Base-by-base conservation (phyloP, 176 grass and related monocot species). In the Calamus simplicifolius region DNA sequence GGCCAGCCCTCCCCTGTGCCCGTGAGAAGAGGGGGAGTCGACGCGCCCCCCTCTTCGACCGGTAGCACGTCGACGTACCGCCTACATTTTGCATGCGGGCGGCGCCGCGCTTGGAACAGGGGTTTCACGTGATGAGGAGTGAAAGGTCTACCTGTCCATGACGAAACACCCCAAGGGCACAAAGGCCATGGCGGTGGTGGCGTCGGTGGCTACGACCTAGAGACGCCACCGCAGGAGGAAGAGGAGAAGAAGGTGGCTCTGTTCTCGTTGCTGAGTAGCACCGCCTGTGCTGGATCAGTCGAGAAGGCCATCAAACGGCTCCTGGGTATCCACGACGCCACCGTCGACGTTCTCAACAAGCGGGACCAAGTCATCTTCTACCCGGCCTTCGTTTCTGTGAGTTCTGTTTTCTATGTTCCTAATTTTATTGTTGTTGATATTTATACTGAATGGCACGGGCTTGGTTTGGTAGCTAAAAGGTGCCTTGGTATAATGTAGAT, bases 241-340 rank as follows among this genome's bases (percentile, higher is more conserved):
- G 70, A 75, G 21, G 71, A 78, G 68, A 67, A 69, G 57, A 76
- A 59, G 81, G 81, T 77, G 66, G 84, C 35, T 21, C 18, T 88
- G 58, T 85, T 91, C 67, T 62, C 73, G 18, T 87, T 97, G 59
- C 50, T 91, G 87, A 91, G 84, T 3, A 91, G 87, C 56, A 69
- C 87, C 3, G 92, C 92, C 25, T 97, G 92, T 74, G 84, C 87
- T 0, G 87, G 87, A 8, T 91, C 92, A 6, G 84, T 97, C 48
- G 87, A 97, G 87, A 97, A 97, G 81, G 87, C 92, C 19, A 73
- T 97, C 52, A 91, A 97, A 79, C 71, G 92, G 62, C 83, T 97
- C 28, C 87, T 67, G 6, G 92, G 87, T 50, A 83, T 97, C 74
- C 83, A 88, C 19, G 87, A 97, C 61, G 92, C 87, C 27, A 81